Percentiles rank a stretch among this genome's conserved stretches.
Conservation (phyloP, 2,329 filamentous ascomycete genomes). For the Xylaria sp. region DNA sequence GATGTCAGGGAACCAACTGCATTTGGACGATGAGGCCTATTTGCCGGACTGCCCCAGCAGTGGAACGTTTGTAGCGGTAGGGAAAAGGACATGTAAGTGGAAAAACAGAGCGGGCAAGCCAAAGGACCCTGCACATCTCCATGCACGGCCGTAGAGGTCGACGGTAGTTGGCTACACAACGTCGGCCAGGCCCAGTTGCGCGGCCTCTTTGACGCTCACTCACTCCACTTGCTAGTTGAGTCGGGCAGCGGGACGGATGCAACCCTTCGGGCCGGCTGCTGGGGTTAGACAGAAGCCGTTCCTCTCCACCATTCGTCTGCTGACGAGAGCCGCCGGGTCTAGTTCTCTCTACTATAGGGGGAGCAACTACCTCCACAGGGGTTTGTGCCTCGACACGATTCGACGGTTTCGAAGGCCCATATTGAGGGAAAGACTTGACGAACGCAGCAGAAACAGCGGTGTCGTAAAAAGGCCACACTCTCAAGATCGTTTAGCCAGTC, state of each 20-base stretch:
- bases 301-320: background rate
- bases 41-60: background rate
- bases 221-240: background rate
- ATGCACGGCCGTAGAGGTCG: background rate
- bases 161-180: background rate
- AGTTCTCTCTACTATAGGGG: background rate
- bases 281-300: background rate
- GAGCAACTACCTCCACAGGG: background rate
- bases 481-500: background rate
- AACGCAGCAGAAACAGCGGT: background rate
- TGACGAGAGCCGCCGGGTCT: background rate
- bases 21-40: background rate
- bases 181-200: background rate
- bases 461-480: background rate
- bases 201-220: background rate
- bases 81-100: background rate
- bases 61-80: background rate
- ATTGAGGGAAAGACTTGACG: background rate
- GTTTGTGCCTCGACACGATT: background rate
- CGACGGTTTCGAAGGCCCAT: too few species aligned
- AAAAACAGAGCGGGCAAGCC: background rate
- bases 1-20: constrained; percentile 21
- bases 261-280: background rate
- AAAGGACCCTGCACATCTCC: background rate
- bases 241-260: background rate